Evolutionary conservation across 805 yeast species (phyloP).

Genomic region (Saccharomycopsis javanensis): DNA sequence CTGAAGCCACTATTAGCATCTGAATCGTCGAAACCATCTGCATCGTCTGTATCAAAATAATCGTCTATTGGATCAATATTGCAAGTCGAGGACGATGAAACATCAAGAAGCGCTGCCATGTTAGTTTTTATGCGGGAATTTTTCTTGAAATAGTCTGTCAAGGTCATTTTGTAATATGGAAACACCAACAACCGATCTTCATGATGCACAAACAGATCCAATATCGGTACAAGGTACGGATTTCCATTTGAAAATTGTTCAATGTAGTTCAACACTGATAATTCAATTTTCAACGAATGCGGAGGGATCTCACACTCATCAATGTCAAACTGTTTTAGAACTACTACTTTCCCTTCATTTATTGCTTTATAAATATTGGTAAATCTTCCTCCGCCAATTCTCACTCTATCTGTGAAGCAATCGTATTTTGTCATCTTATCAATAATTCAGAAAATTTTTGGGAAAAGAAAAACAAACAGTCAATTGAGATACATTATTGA

Average conservation of each 20-base stretch:
- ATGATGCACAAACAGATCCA: constrained; percentile 19
- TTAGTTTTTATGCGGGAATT: constrained; percentile 25
- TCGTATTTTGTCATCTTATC: background rate
- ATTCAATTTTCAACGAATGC: constrained; percentile 36
- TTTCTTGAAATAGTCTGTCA: constrained; percentile 26
- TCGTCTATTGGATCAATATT: constrained; percentile 11
- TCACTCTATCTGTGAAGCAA: background rate
- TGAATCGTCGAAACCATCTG: constrained; percentile 5
- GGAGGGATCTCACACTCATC: constrained; percentile 39
- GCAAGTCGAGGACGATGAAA: background rate
- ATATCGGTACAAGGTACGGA: constrained; percentile 1
- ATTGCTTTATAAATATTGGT: constrained; percentile 28
- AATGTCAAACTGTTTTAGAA: constrained; percentile 36
- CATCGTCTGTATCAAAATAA: constrained; percentile 18
- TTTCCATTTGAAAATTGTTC: background rate
- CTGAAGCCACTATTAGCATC: constrained; percentile 3
- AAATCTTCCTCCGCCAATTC: constrained; percentile 34
- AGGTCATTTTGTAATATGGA: constrained; percentile 29
- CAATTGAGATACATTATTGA: no score
- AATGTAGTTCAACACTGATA: constrained; percentile 27
- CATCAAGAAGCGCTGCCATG: constrained; percentile 10
- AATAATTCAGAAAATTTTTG: no score
- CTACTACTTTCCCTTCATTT: constrained; percentile 20
- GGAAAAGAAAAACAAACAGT: no score
- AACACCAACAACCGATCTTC: constrained; percentile 32